Conservation (phyloP, 176 grass and related monocot species). For the Poa pratensis region DNA sequence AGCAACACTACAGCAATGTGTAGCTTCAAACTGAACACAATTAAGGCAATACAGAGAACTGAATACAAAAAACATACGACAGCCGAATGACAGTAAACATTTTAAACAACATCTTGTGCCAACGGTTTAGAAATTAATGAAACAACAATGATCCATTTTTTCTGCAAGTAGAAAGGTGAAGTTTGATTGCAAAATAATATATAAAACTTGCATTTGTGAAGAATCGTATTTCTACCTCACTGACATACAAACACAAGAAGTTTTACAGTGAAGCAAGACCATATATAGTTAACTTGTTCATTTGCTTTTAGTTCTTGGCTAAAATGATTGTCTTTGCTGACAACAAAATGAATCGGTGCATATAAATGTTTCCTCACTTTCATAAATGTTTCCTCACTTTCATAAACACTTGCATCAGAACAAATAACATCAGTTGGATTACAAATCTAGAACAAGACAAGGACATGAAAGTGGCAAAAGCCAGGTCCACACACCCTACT, state of each 20-base stretch:
- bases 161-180: neutral
- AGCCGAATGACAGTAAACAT: neutral
- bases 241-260: neutral
- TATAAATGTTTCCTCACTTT: neutral
- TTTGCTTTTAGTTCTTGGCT: neutral
- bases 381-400: neutral
- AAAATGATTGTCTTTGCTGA: neutral
- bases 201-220: neutral
- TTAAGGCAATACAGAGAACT: neutral
- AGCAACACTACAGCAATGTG: neutral
- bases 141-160: neutral
- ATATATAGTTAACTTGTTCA: neutral
- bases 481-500: neutral
- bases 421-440: neutral
- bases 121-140: neutral
- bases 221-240: neutral
- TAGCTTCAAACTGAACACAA: neutral
- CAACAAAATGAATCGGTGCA: neutral
- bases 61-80: neutral
- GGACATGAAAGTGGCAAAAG: neutral
- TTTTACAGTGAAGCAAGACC: neutral
- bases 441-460: neutral
- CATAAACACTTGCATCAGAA: neutral
- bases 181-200: neutral
- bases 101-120: neutral